A percentile compares a stretch with the other conserved stretches of the same genome.
Conservation (phyloP, 2,329 filamentous ascomycete genomes). For the Ophiostoma perfectum region DNA sequence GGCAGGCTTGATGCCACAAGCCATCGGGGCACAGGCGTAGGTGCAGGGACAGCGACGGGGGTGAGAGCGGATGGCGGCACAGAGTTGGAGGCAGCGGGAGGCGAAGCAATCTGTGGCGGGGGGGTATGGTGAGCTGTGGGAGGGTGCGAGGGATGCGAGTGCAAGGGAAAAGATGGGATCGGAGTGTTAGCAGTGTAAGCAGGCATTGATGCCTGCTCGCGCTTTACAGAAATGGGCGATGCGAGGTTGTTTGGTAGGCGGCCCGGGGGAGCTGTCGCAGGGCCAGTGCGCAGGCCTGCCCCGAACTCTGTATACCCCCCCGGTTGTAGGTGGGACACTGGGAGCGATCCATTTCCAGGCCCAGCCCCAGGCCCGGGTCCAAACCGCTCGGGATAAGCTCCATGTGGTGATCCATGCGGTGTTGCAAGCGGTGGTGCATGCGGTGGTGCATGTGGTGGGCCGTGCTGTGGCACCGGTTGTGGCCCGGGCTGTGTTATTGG, state of each 20-base stretch:
- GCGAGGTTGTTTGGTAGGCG: background rate
- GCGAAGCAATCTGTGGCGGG: background rate
- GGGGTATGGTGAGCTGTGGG: background rate
- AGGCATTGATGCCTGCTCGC: background rate
- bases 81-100: background rate
- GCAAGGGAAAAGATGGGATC: background rate
- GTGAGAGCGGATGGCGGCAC: background rate
- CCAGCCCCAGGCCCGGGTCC: background rate
- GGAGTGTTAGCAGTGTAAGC: background rate
- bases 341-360: too few species aligned
- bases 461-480: background rate
- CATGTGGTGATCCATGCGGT: background rate
- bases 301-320: too few species aligned
- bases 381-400: background rate
- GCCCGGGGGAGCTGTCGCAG: background rate
- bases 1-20: slow-evolving; percentile 15
- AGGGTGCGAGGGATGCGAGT: background rate
- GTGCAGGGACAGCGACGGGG: background rate
- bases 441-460: background rate
- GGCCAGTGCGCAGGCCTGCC: background rate
- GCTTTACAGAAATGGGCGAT: background rate
- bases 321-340: too few species aligned
- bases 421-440: background rate
- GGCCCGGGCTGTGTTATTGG: background rate
- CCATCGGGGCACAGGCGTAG: slow-evolving; percentile 13